Conservation (phyloP, 805 yeast species). For the Candida takata region DNA sequence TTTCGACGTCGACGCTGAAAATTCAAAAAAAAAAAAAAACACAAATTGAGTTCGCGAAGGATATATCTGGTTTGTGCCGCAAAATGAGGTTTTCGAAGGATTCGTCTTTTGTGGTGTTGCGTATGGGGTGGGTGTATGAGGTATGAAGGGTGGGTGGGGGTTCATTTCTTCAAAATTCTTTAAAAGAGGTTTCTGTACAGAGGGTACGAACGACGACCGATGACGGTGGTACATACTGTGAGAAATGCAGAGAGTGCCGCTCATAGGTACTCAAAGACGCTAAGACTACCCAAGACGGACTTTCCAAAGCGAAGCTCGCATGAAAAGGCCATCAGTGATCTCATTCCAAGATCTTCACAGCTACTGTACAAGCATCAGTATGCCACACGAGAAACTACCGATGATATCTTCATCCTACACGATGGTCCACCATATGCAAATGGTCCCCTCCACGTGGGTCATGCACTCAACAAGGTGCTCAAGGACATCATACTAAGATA, state of each 20-base stretch:
- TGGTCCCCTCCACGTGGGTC: conserved; percentile 89
- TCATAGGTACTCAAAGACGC: conserved; percentile 23
- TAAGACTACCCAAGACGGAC: conserved; percentile 54
- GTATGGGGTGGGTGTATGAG: no score
- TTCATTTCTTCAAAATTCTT: no score
- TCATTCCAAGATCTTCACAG: conserved; percentile 47
- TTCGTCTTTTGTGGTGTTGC: no score
- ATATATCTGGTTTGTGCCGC: no score
- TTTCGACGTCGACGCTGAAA: background rate
- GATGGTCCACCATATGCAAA: conserved; percentile 99
- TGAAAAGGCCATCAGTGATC: conserved; percentile 33
- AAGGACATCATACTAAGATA: conserved; percentile 81
- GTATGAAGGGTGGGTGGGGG: no score
- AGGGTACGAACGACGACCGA: no score
- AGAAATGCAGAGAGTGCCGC: no score
- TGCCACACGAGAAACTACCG: conserved; percentile 21
- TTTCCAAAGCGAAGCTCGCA: conserved; percentile 57
- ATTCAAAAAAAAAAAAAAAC: conserved; percentile 1
- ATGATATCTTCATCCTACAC: conserved; percentile 59
- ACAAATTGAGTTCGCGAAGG: no score
- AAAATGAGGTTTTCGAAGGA: no score
- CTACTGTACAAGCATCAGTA: conserved; percentile 63
- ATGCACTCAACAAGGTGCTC: conserved; percentile 80
- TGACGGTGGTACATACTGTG: no score
- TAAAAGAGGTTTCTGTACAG: no score